Evolutionary conservation across 768 basidiomycete genomes (phyloP), one percentile per base, ranked within the genome.

Genomic region (Lactarius akahatsu): DNA sequence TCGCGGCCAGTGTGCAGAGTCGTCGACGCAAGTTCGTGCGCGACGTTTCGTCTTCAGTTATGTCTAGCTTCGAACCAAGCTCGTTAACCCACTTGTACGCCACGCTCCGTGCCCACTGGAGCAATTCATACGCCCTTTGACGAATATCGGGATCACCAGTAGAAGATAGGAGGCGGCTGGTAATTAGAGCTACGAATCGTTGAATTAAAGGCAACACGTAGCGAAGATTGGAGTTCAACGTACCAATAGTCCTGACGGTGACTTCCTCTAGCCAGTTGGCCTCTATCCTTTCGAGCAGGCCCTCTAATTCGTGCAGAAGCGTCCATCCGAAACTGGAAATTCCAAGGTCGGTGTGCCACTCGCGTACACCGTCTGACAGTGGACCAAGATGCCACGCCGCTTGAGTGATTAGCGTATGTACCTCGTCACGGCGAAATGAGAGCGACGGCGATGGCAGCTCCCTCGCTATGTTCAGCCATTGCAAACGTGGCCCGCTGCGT

Each of bases 351-450:
- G 60, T 43, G 67, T 85, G 84, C 79, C 80, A 83, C 26, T 65
- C 70, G 60, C 73, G 61, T 7, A 67, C 69, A 8, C 18, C 58
- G 0, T 59, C 34, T 1, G 34, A 23, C 8, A 72, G 23, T 0
- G 72, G 74, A 40, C 82, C 82, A 10, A 79, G 73, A 62, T 85
- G 81, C 63, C 76, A 78, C 0, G 74, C 76, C 20, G 83, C 75
- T 65, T 85, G 85, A n/a, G 70, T 73, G 1, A 85, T 32, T 0
- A 85, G 73, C 0, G 76, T 60, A 67, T 82, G 76, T 0, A 85
- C 78, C n/a, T 78, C 80, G 0, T 74, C 73, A 13, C 71, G 64
- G 23, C 74, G 72, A 62, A 86, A 80, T 20, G 74, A 77, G 60
- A 86, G 65, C 0, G 71, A 68, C 20, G 76, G 74, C 15, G 75